phyloP scores from a whole-genome alignment of 2,329 filamentous ascomycete genomes.

The Talaromyces piceae region DNA sequence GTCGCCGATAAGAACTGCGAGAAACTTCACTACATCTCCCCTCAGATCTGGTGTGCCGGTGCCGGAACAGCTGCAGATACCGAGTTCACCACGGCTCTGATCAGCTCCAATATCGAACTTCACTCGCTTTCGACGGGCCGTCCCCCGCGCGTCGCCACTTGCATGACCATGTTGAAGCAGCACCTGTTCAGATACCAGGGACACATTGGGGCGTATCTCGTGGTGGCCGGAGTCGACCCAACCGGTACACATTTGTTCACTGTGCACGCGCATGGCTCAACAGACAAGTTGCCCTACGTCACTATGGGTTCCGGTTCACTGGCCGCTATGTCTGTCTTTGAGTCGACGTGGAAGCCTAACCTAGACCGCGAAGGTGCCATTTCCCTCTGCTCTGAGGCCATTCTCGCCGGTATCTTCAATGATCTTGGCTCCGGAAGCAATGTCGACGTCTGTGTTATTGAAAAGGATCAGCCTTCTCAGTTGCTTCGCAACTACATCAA shows the following conservation, averaged over 20 bases:
- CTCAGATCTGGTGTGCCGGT: slow-evolving; percentile 98
- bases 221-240: slow-evolving; percentile 92
- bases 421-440: slow-evolving; percentile 95
- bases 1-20: slow-evolving; percentile 99
- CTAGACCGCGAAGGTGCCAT: slow-evolving; percentile 75
- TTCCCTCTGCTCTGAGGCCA: slow-evolving; percentile 74
- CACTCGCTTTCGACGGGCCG: slow-evolving; percentile 94
- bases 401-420: slow-evolving; percentile 97
- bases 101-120: slow-evolving; percentile 96
- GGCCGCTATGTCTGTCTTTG: slow-evolving; percentile 96
- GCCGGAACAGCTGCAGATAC: slow-evolving; percentile 97
- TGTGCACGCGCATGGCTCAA: slow-evolving; percentile 95
- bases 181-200: slow-evolving; percentile 98
- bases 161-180: slow-evolving; percentile 99
- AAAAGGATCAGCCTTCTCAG: slow-evolving; percentile 80
- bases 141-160: slow-evolving; percentile 93
- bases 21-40: slow-evolving; percentile 97
- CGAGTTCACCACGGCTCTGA: slow-evolving; percentile 97
- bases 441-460: slow-evolving; percentile 94
- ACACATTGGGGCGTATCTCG: slow-evolving; percentile 94
- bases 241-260: slow-evolving; percentile 95
- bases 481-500: slow-evolving; percentile 87
- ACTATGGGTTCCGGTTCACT: slow-evolving; percentile 97
- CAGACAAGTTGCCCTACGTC: slow-evolving; percentile 97
- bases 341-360: slow-evolving; percentile 83